These are phyloP conservation scores for Sarocladium brachiariae DNA, from an alignment of 2,329 filamentous ascomycete species.

Conservation along the genomic window DNA sequence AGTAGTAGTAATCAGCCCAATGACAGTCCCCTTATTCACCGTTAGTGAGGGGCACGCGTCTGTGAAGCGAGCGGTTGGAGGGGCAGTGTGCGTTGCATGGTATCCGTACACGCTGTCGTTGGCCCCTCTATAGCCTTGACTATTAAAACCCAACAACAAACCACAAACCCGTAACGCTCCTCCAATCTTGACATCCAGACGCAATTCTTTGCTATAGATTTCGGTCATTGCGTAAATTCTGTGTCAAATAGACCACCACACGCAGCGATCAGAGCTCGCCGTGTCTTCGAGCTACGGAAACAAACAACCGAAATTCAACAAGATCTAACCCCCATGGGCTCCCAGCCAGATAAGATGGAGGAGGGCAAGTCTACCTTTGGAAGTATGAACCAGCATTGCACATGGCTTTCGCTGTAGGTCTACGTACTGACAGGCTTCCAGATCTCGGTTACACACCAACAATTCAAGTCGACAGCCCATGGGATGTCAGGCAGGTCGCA, in stretches of 20 bases:
- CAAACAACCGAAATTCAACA: too few species aligned
- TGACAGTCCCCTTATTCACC: not conserved
- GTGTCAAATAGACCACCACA: too few species aligned
- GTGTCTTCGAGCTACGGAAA: too few species aligned
- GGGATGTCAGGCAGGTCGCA: conserved; percentile 58
- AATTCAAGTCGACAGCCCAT: conserved; percentile 37
- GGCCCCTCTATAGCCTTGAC: conserved; percentile 1
- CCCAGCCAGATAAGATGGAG: conserved; percentile 18
- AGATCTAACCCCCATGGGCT: too few species aligned
- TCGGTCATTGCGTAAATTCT: too few species aligned
- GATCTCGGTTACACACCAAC: conserved; percentile 29
- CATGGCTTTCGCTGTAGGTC: not conserved
- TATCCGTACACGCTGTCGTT: not conserved
- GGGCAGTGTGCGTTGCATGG: not conserved
- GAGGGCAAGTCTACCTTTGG: conserved; percentile 17
- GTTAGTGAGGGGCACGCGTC: not conserved
- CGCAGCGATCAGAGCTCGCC: too few species aligned
- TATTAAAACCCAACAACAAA: conserved; percentile 2
- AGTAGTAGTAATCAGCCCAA: not conserved
- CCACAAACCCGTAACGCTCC: not conserved
- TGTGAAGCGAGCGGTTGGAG: not conserved
- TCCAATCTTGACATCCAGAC: too few species aligned
- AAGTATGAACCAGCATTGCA: conserved; percentile 16
- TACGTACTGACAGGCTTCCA: conserved; percentile 10
- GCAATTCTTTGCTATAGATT: too few species aligned